Evolutionary conservation across 306 rosid species (phyloP).

Genomic region (Prunus mira): DNA sequence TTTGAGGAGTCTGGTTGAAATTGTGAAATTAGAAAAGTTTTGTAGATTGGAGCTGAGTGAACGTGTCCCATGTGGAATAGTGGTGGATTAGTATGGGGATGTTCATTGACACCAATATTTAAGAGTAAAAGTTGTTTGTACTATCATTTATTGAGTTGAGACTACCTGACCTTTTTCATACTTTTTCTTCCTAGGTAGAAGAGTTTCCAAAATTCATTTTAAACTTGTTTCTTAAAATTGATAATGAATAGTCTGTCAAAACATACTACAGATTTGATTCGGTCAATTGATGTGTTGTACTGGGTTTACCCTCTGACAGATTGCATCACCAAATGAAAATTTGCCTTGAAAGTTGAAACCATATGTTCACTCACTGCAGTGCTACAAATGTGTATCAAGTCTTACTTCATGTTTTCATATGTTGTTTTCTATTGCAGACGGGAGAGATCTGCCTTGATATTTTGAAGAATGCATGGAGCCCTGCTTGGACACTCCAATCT

Average conservation of each 20-base stretch:
- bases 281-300: neutral
- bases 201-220: neutral
- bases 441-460: constrained; percentile 99
- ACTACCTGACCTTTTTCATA: neutral
- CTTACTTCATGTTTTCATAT: neutral
- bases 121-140: neutral
- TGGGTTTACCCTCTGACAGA: neutral
- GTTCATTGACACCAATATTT: neutral
- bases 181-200: neutral
- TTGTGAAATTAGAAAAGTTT: neutral
- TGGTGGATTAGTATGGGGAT: neutral
- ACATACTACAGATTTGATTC: neutral
- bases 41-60: neutral
- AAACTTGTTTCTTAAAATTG: neutral
- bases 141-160: neutral
- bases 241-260: neutral
- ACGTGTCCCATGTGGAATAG: neutral
- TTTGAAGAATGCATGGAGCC: constrained; percentile 98
- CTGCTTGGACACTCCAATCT: constrained; percentile 98
- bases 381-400: constrained; percentile 13
- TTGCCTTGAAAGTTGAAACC: neutral
- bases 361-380: neutral
- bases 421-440: constrained; percentile 44
- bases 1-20: neutral
- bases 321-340: neutral